Evolutionary conservation across 805 yeast genomes (phyloP), one percentile per base, ranked within the genome.

Genomic region (Barnettozyma pratensis): DNA sequence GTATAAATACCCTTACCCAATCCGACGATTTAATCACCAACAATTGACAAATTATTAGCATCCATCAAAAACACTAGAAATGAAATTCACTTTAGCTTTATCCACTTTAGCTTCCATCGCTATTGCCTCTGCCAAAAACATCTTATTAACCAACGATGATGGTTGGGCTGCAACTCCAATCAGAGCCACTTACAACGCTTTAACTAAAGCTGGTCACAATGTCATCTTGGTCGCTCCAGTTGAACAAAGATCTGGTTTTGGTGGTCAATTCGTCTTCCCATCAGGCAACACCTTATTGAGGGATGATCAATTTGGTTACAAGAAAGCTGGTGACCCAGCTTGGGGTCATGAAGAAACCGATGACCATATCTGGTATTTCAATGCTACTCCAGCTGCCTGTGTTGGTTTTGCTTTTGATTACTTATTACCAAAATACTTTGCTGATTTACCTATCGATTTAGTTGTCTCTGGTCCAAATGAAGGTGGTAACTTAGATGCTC

Each of bases 91-190:
- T 28, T 35, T 40, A 9, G 39, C 43, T 29, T n/a, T 45, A 34
- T 28, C 34, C 19, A 31, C 54, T 4, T 5, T 43, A 3, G 29
- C 44, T 7, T 9, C 55, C 9, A 25, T 54, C 26, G 53, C 59
- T 8, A 45, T 54, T 25, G 53, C 59, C 9, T 46, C 56, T 7
- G 67, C 72, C 30, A 70, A 71, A 54, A 73, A 74, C 59, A 73
- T 75, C 51, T 60, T 77, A 25, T 65, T 77, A 37, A 72, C 82
- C 51, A 78, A 79, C 56, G 84, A 79, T 57, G 84, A 79, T 54
- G 74, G 77, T 19, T 79, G 79, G 78, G 76, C 74, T 3, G 65
- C 81, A 5, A 75, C 82, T 42, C 77, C 77, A 58, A 75, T 79
- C 58, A 73, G 83, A 59, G 80, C 83, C 12, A 62, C 78, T 10